These are phyloP conservation scores for Heliophila coronopifolia DNA, from an alignment of 441 rosid species.

Conservation along the genomic window DNA sequence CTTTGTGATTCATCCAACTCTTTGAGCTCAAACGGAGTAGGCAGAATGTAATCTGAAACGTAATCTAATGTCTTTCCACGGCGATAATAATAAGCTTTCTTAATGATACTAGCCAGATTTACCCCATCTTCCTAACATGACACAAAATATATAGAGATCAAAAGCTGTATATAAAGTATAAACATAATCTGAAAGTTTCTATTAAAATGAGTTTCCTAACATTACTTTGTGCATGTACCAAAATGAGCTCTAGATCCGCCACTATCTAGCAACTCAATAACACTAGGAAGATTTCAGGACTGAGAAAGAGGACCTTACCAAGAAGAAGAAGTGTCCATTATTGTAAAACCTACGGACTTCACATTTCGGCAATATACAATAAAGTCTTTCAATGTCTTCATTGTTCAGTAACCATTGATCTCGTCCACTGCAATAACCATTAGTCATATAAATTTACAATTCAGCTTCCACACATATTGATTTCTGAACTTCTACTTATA, in stretches of 20 bases:
- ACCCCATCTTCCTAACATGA: slow-evolving; percentile 48
- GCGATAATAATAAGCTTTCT: slow-evolving; percentile 48
- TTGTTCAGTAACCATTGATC: slow-evolving; percentile 41
- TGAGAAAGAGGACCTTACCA: slow-evolving; percentile 31
- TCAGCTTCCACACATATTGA: slow-evolving; percentile 1
- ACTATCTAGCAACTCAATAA: background rate
- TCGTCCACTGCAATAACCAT: slow-evolving; percentile 37
- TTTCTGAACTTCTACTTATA: slow-evolving; percentile 1
- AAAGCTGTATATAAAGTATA: background rate
- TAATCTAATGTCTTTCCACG: slow-evolving; percentile 38
- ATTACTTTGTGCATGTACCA: background rate
- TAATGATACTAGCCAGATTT: slow-evolving; percentile 49
- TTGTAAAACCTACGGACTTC: slow-evolving; percentile 33
- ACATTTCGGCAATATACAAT: slow-evolving; percentile 28
- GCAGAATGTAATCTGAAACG: slow-evolving; percentile 49
- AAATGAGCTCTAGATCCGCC: background rate
- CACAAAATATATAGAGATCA: background rate
- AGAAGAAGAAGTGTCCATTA: slow-evolving; percentile 42
- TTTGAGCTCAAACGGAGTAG: slow-evolving; percentile 51
- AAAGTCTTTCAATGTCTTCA: slow-evolving; percentile 35
- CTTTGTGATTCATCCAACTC: slow-evolving; percentile 26
- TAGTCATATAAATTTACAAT: background rate
- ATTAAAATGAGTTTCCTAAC: too few species aligned
- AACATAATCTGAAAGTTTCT: too few species aligned
- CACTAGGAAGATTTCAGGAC: background rate